Percentiles rank a stretch among this genome's conserved stretches.
phyloP scores from a whole-genome alignment of 768 basidiomycete species.

The Mycena amicta region DNA sequence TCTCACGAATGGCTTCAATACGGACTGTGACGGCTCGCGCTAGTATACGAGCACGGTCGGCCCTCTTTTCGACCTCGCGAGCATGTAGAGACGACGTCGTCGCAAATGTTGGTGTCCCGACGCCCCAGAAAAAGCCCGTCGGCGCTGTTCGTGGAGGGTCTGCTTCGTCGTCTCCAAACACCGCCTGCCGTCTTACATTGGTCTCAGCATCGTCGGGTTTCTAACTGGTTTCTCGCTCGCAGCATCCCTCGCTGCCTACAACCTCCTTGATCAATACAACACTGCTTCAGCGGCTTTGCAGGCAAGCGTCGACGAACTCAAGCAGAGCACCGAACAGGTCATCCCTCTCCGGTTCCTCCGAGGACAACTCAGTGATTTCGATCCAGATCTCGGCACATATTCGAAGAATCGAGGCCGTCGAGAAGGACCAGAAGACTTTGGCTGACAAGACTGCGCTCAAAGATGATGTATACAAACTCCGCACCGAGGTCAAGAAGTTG shows the following conservation, averaged over 20 bases:
- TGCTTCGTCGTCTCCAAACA: conserved; percentile 7
- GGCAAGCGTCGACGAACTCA: conserved; percentile 84
- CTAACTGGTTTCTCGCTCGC: conserved; percentile 90
- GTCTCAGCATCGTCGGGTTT: conserved; percentile 74
- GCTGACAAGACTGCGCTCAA: conserved; percentile 67
- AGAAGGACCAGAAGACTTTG: conserved; percentile 84
- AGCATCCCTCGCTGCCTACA: conserved; percentile 83
- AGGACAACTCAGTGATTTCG: neutral
- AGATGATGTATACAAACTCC: conserved; percentile 75
- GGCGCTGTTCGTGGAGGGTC: conserved; percentile 74
- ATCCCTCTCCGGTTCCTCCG: neutral
- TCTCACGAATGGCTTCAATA: conserved; percentile 31
- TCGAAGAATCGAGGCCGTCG: conserved; percentile 80
- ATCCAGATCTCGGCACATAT: conserved; percentile 80
- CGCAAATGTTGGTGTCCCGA: conserved; percentile 56
- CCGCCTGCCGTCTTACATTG: conserved; percentile 10
- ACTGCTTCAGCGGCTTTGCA: conserved; percentile 84
- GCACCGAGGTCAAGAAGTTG: conserved; percentile 85
- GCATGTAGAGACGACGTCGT: conserved; percentile 45
- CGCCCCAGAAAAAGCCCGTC: conserved; percentile 70
- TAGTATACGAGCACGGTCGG: conserved; percentile 22
- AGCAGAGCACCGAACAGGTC: conserved; percentile 82
- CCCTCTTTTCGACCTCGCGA: conserved; percentile 48
- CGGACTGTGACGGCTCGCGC: conserved; percentile 14
- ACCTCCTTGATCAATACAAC: conserved; percentile 89